A percentile compares a stretch with the other conserved stretches of the same genome.
Evolutionary conservation across 805 yeast species (phyloP).

Genomic region (Helenozyma baotianmanensis): DNA sequence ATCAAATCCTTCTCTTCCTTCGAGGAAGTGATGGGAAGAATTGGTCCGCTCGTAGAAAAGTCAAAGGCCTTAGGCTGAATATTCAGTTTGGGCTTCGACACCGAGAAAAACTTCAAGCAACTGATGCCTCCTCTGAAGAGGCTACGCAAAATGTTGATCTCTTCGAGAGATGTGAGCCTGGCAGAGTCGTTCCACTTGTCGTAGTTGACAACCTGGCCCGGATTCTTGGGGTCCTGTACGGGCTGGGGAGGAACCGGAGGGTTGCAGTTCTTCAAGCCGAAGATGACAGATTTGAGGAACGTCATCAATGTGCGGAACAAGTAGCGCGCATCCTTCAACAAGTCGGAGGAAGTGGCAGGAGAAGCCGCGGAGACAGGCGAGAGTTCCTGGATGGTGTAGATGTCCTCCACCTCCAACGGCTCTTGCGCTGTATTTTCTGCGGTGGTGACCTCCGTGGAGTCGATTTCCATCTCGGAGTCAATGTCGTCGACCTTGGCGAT

Average conservation of each 20-base stretch:
- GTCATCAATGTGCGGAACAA: conserved; percentile 85
- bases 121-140: conserved; percentile 80
- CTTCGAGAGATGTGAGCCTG: conserved; percentile 78
- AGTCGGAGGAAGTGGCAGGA: conserved; percentile 45
- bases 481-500: conserved; percentile 13
- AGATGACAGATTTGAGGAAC: conserved; percentile 83
- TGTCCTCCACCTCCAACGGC: conserved; percentile 21
- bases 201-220: conserved; percentile 36
- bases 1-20: conserved; percentile 92
- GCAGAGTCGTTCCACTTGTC: conserved; percentile 82
- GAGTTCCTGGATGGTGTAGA: conserved; percentile 33
- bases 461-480: conserved; percentile 14
- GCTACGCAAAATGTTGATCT: conserved; percentile 67
- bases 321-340: conserved; percentile 82
- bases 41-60: conserved; percentile 74
- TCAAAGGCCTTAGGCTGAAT: conserved; percentile 34
- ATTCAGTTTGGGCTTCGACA: conserved; percentile 45
- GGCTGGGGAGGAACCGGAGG: conserved; percentile 60
- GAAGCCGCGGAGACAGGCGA: conserved; percentile 61
- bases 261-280: conserved; percentile 83
- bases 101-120: conserved; percentile 73
- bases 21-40: conserved; percentile 77
- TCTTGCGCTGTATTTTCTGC: conserved; percentile 2
- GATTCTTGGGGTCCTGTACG: conserved; percentile 41
- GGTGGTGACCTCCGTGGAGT: conserved; percentile 11